These are phyloP conservation scores for Iris pallida DNA, from an alignment of 116 monocot species.

Conservation along the genomic window DNA sequence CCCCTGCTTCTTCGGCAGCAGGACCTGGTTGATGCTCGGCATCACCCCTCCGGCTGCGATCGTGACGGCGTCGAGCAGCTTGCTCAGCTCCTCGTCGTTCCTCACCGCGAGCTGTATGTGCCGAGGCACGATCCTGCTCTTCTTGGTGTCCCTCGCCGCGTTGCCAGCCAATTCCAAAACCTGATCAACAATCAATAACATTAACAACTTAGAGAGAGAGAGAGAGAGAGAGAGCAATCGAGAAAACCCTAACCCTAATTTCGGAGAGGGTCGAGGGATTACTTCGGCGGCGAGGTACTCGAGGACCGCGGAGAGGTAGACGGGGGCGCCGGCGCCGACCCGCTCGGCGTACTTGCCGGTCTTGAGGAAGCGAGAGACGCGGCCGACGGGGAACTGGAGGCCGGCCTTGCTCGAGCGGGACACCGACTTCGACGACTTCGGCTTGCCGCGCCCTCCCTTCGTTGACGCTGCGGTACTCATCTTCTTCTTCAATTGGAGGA, in stretches of 20 bases:
- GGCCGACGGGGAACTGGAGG: constrained; percentile 66
- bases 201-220: not conserved
- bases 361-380: constrained; percentile 72
- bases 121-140: constrained; percentile 17
- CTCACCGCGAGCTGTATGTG: constrained; percentile 24
- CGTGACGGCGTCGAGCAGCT: constrained; percentile 12
- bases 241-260: constrained; percentile 1
- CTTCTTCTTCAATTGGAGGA: not conserved
- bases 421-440: constrained; percentile 9
- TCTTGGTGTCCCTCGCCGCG: constrained; percentile 22
- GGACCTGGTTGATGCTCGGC: constrained; percentile 17
- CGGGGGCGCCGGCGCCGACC: constrained; percentile 41
- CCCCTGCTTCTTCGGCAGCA: constrained; percentile 16
- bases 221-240: not conserved
- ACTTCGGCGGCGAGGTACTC: constrained; percentile 49
- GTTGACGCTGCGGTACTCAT: constrained; percentile 17
- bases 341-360: constrained; percentile 71
- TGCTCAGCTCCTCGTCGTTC: constrained; percentile 22
- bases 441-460: constrained; percentile 15
- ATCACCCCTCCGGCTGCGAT: constrained; percentile 16
- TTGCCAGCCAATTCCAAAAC: constrained; percentile 20
- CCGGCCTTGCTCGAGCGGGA: constrained; percentile 43
- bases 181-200: not conserved
- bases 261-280: not conserved
- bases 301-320: constrained; percentile 42